Conservation (phyloP, 2,329 filamentous ascomycete genomes). For the Cladosporium colombiae region DNA sequence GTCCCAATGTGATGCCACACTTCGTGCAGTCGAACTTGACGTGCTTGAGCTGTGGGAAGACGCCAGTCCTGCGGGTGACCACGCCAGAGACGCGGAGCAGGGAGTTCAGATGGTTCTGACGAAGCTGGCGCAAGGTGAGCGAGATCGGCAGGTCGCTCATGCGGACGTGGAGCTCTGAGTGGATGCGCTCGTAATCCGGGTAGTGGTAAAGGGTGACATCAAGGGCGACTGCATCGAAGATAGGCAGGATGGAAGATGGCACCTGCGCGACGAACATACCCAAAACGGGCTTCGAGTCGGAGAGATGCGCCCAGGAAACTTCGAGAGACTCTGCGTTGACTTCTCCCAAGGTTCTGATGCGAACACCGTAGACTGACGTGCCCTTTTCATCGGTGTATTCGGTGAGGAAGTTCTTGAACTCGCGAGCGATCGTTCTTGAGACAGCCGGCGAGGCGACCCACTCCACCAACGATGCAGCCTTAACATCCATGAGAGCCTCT, state of each 20-base stretch:
- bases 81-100: conserved; percentile 92
- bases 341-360: conserved; percentile 93
- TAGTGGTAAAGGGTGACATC: conserved; percentile 95
- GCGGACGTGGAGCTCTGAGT: conserved; percentile 95
- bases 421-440: conserved; percentile 87
- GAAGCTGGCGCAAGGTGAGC: conserved; percentile 91
- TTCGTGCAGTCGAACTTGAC: conserved; percentile 97
- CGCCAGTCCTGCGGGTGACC: conserved; percentile 88
- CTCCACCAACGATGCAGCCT: conserved; percentile 87
- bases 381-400: conserved; percentile 91
- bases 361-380: conserved; percentile 89
- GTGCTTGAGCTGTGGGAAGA: conserved; percentile 97
- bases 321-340: conserved; percentile 95
- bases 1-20: conserved; percentile 86
- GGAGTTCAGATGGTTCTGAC: conserved; percentile 94
- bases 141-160: conserved; percentile 93
- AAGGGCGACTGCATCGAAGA: conserved; percentile 96
- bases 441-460: conserved; percentile 92
- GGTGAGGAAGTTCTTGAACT: conserved; percentile 96
- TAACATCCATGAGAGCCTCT: conserved; percentile 88
- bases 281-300: conserved; percentile 85
- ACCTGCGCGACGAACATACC: conserved; percentile 97
- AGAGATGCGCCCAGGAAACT: conserved; percentile 91
- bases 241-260: conserved; percentile 89
- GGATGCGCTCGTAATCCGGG: conserved; percentile 95